Percentiles rank a stretch among this genome's conserved stretches.
Evolutionary conservation across 1,284 basidiomycete species (phyloP).

Genomic region (Trichosporon sp.): DNA sequence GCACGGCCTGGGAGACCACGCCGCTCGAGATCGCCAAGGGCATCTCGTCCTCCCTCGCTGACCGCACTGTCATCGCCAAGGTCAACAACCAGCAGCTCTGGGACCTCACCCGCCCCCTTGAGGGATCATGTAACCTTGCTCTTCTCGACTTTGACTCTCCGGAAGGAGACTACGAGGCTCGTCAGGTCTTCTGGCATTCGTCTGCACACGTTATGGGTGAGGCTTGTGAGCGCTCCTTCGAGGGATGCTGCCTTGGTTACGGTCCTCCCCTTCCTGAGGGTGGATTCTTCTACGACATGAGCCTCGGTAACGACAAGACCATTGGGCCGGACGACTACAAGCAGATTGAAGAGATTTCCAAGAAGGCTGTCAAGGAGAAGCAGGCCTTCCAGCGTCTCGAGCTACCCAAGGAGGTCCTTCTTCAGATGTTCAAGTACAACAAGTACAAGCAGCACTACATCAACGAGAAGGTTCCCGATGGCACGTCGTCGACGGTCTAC

Average conservation of each 20-base stretch:
- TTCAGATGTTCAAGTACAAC: constrained; percentile 99
- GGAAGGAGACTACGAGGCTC: constrained; percentile 68
- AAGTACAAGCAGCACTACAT: constrained; percentile 98
- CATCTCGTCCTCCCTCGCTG: constrained; percentile 80
- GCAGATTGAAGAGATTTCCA: constrained; percentile 79
- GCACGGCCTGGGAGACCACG: constrained; percentile 90
- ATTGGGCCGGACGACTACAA: constrained; percentile 79
- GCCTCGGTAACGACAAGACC: constrained; percentile 53
- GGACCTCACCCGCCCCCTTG: constrained; percentile 92
- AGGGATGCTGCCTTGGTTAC: constrained; percentile 94
- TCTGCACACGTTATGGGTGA: constrained; percentile 99
- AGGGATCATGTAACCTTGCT: constrained; percentile 72
- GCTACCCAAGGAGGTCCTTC: constrained; percentile 84
- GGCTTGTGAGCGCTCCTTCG: constrained; percentile 83
- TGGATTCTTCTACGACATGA: constrained; percentile 99
- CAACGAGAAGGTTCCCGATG: constrained; percentile 91
- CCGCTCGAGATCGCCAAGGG: constrained; percentile 87
- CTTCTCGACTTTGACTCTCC: constrained; percentile 91
- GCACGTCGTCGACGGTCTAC: constrained; percentile 95
- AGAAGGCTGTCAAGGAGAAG: constrained; percentile 88
- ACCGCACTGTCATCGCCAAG: constrained; percentile 90
- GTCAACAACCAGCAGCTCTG: constrained; percentile 74
- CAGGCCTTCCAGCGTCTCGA: constrained; percentile 94
- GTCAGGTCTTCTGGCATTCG: constrained; percentile 99
- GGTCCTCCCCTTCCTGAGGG: constrained; percentile 92